Percentiles rank a stretch among this genome's conserved stretches.
These are phyloP conservation scores for Microbotryum saponariae DNA, from an alignment of 1,284 basidiomycete genomes.

Conservation along the genomic window DNA sequence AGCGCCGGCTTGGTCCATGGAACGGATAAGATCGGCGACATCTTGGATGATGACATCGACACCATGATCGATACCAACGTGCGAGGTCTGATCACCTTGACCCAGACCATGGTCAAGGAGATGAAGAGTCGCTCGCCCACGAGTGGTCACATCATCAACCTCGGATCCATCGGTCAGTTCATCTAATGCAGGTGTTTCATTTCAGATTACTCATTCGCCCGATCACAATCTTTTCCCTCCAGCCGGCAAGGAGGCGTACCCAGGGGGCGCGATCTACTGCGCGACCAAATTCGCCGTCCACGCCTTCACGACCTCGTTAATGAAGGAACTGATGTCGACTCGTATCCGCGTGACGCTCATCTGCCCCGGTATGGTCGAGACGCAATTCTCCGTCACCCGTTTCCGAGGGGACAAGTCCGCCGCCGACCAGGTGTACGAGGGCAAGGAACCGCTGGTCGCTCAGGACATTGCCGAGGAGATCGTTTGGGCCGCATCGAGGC, in stretches of 20 bases:
- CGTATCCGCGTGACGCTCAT: constrained; percentile 85
- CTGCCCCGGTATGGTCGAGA: constrained; percentile 60
- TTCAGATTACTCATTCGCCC: no score
- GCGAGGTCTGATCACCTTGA: constrained; percentile 65
- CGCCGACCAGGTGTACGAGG: constrained; percentile 83
- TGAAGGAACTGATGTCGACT: constrained; percentile 81
- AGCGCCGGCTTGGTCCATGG: constrained; percentile 65
- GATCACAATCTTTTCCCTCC: not conserved
- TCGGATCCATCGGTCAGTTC: constrained; percentile 71
- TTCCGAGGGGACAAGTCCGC: constrained; percentile 72
- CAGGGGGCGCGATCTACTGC: constrained; percentile 63
- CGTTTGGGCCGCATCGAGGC: constrained; percentile 84
- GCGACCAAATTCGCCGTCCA: constrained; percentile 83
- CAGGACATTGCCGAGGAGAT: constrained; percentile 72
- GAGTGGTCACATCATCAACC: constrained; percentile 64
- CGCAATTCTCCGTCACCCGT: constrained; percentile 77
- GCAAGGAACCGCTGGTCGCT: constrained; percentile 54
- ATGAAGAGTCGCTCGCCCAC: not conserved
- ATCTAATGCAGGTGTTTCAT: not conserved
- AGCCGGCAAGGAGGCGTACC: constrained; percentile 79
- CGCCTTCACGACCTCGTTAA: constrained; percentile 74
- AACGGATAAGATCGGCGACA: constrained; percentile 69
- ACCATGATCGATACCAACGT: constrained; percentile 92
- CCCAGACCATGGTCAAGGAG: constrained; percentile 51
- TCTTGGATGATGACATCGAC: constrained; percentile 56